Percentiles rank a stretch among this genome's conserved stretches.
Conservation (phyloP, 495 filamentous ascomycete genomes). For the Talaromyces proteolyticus region DNA sequence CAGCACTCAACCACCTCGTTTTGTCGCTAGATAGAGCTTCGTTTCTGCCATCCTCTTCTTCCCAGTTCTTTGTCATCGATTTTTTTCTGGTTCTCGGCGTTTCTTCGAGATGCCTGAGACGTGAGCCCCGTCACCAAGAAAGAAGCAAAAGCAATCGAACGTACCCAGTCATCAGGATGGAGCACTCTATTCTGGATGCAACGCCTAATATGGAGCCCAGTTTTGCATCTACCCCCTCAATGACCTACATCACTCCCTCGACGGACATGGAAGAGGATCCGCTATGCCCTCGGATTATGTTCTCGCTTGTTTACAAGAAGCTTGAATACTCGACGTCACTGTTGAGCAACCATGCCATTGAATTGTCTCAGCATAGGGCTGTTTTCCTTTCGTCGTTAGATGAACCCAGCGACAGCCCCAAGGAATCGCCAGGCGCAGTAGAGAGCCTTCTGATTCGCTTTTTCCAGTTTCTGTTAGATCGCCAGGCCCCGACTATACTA, state of each 20-base stretch:
- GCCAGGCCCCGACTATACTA: not conserved
- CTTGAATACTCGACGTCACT: not conserved
- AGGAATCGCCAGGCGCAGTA: not conserved
- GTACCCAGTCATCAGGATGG: not conserved
- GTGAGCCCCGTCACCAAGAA: not conserved
- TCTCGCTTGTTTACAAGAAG: not conserved
- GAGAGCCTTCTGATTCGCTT: not conserved
- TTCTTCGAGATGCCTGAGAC: no score
- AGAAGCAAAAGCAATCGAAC: not conserved
- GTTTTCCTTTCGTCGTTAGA: not conserved
- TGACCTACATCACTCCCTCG: constrained; percentile 1
- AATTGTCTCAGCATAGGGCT: not conserved
- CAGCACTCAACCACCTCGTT: no score
- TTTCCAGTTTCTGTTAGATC: constrained; percentile 12
- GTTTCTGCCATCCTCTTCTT: no score
- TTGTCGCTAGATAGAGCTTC: no score
- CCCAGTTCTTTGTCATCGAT: no score
- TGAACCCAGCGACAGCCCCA: not conserved
- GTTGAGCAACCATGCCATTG: not conserved
- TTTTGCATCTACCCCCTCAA: not conserved
- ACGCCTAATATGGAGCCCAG: not conserved
- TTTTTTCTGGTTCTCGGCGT: no score
- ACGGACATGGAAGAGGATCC: not conserved
- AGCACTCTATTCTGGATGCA: not conserved
- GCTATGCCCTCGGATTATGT: not conserved